phyloP scores from a whole-genome alignment of 1,284 basidiomycete species.

The Calocybe gambosa region DNA sequence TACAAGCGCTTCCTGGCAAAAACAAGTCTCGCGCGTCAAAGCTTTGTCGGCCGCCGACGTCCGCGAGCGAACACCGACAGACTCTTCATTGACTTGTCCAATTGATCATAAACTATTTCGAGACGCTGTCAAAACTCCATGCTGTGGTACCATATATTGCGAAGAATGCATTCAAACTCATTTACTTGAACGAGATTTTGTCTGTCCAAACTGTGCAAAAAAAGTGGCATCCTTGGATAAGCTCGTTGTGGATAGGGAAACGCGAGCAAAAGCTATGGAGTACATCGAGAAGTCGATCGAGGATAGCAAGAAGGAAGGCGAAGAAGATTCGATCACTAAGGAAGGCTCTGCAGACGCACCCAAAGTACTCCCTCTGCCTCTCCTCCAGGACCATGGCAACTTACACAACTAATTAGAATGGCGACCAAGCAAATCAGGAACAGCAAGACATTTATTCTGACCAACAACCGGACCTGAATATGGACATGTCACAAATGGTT shows the following conservation, averaged over 20 bases:
- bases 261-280: conserved; percentile 68
- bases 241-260: conserved; percentile 71
- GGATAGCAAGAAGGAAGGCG: conserved; percentile 68
- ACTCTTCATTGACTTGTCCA: conserved; percentile 74
- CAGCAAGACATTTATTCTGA: conserved; percentile 65
- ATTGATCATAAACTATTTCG: conserved; percentile 87
- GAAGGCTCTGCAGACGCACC: conserved; percentile 15
- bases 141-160: conserved; percentile 86
- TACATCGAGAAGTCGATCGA: conserved; percentile 85
- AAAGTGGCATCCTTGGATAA: conserved; percentile 85
- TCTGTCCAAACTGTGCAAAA: conserved; percentile 83
- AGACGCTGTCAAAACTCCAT: conserved; percentile 88
- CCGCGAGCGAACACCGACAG: conserved; percentile 76
- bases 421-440: conserved; percentile 29
- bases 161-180: conserved; percentile 93
- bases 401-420: conserved; percentile 11
- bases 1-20: conserved; percentile 83
- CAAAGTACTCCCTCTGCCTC: conserved; percentile 16
- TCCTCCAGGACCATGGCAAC: background rate
- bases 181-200: conserved; percentile 87
- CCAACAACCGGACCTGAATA: conserved; percentile 49
- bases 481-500: conserved; percentile 67
- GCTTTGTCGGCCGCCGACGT: conserved; percentile 80
- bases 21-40: conserved; percentile 76
- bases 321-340: conserved; percentile 30